These are phyloP conservation scores for Auricularia auricula-judae DNA, from an alignment of 768 basidiomycete species.

Conservation along the genomic window DNA sequence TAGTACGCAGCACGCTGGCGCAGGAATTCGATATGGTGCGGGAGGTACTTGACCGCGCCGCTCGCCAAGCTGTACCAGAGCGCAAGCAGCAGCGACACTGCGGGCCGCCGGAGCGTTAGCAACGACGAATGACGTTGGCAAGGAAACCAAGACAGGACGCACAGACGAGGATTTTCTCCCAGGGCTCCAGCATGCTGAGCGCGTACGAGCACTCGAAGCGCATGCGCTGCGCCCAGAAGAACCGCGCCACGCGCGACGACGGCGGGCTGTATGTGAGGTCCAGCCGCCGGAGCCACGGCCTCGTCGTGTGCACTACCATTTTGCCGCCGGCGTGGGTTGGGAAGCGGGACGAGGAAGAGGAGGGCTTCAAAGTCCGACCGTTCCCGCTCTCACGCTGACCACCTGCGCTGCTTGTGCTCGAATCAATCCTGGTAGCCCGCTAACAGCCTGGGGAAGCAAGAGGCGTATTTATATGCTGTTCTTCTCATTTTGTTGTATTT, in stretches of 20 bases:
- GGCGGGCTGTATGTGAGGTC: slow-evolving; percentile 6
- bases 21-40: slow-evolving; percentile 43
- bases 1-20: slow-evolving; percentile 49
- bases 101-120: background rate
- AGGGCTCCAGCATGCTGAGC: slow-evolving; percentile 49
- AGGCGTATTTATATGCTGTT: too few relatives aligned
- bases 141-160: slow-evolving; percentile 16
- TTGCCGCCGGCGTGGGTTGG: background rate
- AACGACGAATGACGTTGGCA: background rate
- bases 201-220: slow-evolving; percentile 51
- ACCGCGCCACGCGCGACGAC: slow-evolving; percentile 13
- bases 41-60: slow-evolving; percentile 46
- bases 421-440: too few relatives aligned
- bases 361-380: background rate
- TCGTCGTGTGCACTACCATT: background rate
- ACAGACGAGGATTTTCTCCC: slow-evolving; percentile 58
- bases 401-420: too few relatives aligned
- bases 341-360: background rate
- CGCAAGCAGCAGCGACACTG: background rate
- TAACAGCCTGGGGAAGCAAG: too few relatives aligned
- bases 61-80: slow-evolving; percentile 35
- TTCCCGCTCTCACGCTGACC: too few relatives aligned
- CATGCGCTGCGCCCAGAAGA: slow-evolving; percentile 42
- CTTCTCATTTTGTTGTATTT: too few relatives aligned
- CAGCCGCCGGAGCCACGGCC: background rate